Evolutionary conservation across 139 green algal genomes (phyloP), one percentile per base, ranked within the genome.

Genomic region (Tetraselmis striata): DNA sequence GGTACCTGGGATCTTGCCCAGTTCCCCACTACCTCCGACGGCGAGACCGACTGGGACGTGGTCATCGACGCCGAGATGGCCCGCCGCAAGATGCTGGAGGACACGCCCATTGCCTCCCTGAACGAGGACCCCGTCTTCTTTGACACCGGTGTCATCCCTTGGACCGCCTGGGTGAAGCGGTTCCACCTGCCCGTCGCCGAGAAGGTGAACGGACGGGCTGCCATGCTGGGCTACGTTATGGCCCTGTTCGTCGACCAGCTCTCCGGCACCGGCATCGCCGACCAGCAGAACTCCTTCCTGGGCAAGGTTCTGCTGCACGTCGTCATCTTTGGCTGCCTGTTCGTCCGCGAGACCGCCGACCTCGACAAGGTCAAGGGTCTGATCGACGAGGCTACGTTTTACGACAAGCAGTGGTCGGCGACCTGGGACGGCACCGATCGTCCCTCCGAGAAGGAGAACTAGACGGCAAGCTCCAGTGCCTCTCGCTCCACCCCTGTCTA

Each of bases 161-260:
- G 94, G 95, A 98, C 93, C 94, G 95, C 94, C 23, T 98, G 95
- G 95, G 93, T 98, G 76, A 88, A 87, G 83, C 91, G 95, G 78
- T 98, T 98, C 93, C 95, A 98, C 87, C 90, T 98, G 77, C 30
- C 24, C 24, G 86, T 95, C 91, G 95, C 95, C 58, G 95, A 98
- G 89, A 98, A 97, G 91, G 89, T 98, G 0, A 98, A 98, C 83
- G 95, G 95, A 24, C 89, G 95, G n/a, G 95, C 95, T 11, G 92
- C 92, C 74, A 98, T 98, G 95, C 83, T 98, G 76, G 95, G 94
- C 79, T 98, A 98, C 86, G 84, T 96, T 5, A 79, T 95, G 80
- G 95, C 93, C 24, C 85, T 91, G 2, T 77, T 94, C 27, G 93
- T 97, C 27, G 95, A 98, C 87, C 83, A 87, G 74, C 75, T 95